Percentiles rank a stretch among this genome's conserved stretches.
These are phyloP conservation scores for Porodaedalea pini DNA, from an alignment of 1,284 basidiomycete species.

Conservation along the genomic window DNA sequence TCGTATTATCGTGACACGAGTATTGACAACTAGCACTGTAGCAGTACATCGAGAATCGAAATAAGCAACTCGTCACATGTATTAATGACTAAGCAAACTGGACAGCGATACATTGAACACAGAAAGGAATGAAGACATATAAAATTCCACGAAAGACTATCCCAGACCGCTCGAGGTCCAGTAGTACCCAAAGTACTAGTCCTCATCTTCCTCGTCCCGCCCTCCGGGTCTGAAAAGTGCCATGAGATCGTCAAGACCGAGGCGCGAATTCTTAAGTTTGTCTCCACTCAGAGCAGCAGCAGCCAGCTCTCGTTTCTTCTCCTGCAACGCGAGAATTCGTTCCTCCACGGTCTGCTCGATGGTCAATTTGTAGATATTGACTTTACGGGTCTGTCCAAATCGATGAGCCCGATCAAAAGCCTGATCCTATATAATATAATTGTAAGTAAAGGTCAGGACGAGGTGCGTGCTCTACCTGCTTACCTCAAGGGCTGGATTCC, in stretches of 20 bases:
- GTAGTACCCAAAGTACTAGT: background rate
- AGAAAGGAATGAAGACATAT: background rate
- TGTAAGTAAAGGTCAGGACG: slow-evolving; percentile 2
- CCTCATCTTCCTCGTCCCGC: slow-evolving; percentile 49
- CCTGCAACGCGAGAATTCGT: slow-evolving; percentile 80
- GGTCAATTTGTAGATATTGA: slow-evolving; percentile 92
- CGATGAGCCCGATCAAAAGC: slow-evolving; percentile 93
- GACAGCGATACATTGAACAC: background rate
- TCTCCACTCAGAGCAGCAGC: slow-evolving; percentile 85
- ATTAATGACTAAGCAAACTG: background rate
- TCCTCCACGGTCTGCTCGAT: slow-evolving; percentile 89
- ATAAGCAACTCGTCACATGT: background rate
- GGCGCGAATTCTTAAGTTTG: slow-evolving; percentile 79
- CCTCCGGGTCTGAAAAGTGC: slow-evolving; percentile 65
- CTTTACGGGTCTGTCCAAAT: slow-evolving; percentile 82
- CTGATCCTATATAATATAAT: slow-evolving; percentile 56
- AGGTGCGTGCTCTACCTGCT: background rate
- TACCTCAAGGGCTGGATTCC: slow-evolving; percentile 86
- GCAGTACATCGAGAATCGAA: no score
- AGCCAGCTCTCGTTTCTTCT: slow-evolving; percentile 83
- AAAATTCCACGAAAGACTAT: background rate
- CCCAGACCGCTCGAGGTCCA: no score
- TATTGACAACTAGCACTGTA: no score
- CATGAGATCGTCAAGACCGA: slow-evolving; percentile 83
- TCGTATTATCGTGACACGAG: background rate